phyloP scores from a whole-genome alignment of 108 stramenopile genomes.

The Cyclotella sp. region DNA sequence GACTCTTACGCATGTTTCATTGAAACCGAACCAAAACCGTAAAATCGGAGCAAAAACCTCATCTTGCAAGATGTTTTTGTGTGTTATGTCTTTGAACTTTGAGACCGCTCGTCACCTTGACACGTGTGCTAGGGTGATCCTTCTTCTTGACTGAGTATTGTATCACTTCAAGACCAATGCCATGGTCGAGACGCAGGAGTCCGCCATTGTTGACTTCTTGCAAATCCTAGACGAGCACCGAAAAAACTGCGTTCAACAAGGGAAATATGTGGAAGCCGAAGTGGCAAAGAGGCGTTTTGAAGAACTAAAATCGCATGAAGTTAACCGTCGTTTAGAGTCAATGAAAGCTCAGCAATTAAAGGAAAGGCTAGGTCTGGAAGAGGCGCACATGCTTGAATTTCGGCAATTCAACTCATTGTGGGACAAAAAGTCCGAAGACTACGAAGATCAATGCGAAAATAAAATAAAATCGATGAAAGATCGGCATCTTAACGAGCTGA shows the following conservation, averaged over 20 bases:
- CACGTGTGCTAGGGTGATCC: not conserved
- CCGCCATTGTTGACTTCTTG: constrained; percentile 60
- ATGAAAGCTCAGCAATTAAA: constrained; percentile 83
- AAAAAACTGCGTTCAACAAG: constrained; percentile 88
- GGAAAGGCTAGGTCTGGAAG: constrained; percentile 88
- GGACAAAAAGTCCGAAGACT: constrained; percentile 86
- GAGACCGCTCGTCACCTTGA: no score
- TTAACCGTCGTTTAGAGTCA: constrained; percentile 78
- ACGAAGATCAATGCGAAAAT: constrained; percentile 66
- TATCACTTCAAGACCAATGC: not conserved
- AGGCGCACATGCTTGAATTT: constrained; percentile 92
- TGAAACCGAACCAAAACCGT: no score
- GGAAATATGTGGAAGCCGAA: constrained; percentile 93
- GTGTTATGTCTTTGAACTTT: no score
- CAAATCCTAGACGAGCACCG: constrained; percentile 88
- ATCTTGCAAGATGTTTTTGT: no score
- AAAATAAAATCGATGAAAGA: constrained; percentile 75
- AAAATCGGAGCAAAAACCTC: no score
- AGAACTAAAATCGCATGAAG: constrained; percentile 87
- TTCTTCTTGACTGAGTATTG: not conserved
- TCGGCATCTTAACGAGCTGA: constrained; percentile 74
- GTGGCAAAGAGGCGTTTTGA: constrained; percentile 86
- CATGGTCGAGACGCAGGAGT: constrained; percentile 58
- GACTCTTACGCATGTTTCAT: no score
- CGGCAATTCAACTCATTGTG: constrained; percentile 88